These are phyloP conservation scores for Endogone sp. DNA, from an alignment of 192 early-diverging fungal species.

Conservation along the genomic window DNA sequence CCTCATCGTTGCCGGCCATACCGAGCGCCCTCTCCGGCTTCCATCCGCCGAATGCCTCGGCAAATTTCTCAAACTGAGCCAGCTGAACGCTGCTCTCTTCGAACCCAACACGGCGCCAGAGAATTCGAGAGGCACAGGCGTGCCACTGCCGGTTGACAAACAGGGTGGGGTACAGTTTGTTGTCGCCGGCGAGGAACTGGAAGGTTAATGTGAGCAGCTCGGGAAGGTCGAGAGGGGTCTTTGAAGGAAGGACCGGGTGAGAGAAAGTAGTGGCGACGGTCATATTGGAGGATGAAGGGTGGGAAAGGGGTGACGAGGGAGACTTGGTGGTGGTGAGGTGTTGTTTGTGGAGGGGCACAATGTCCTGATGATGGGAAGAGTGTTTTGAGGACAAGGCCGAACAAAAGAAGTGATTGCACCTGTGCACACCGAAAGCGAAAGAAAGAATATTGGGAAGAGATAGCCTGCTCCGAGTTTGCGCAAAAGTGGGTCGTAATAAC, in stretches of 20 bases:
- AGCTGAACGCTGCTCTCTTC: constrained; percentile 16
- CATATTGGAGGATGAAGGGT: neutral
- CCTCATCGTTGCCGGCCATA: no score
- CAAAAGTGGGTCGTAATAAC: no score
- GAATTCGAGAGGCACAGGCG: constrained; percentile 23
- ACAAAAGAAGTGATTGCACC: no score
- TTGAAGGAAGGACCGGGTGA: neutral
- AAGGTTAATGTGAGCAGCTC: constrained; percentile 44
- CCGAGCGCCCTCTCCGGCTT: neutral
- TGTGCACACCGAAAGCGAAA: no score
- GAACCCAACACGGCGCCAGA: constrained; percentile 24
- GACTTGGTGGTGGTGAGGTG: no score
- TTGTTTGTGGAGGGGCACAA: no score
- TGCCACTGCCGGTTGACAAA: constrained; percentile 28
- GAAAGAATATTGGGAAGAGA: no score
- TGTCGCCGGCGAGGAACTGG: constrained; percentile 27
- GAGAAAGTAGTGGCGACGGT: neutral
- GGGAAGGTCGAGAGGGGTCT: constrained; percentile 24
- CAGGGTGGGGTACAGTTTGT: constrained; percentile 16
- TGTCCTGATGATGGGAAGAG: no score
- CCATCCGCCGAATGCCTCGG: constrained; percentile 8
- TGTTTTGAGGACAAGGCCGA: no score
- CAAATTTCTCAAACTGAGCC: constrained; percentile 7
- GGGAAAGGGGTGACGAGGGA: no score
- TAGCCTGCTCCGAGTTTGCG: no score